A percentile compares a stretch with the other conserved stretches of the same genome.
phyloP scores from a whole-genome alignment of 331 rosid species.

The Rhamnella rubrinervis region DNA sequence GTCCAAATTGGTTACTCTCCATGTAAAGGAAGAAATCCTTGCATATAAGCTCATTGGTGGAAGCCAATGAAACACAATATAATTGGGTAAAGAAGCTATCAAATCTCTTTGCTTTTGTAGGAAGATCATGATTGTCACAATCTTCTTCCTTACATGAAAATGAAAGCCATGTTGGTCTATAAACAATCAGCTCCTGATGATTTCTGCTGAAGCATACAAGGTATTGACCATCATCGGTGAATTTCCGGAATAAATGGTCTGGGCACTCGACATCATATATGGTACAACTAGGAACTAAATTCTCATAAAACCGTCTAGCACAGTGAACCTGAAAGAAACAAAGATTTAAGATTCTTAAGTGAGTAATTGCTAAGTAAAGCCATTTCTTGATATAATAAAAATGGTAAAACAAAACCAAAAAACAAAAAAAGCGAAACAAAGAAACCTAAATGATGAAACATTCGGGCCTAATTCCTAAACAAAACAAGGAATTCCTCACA shows the following conservation, averaged over 20 bases:
- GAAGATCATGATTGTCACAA: constrained; percentile 69
- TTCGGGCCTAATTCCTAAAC: no score
- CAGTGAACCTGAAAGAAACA: constrained; percentile 75
- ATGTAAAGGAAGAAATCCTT: constrained; percentile 92
- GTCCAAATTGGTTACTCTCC: constrained; percentile 74
- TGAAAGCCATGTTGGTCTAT: constrained; percentile 91
- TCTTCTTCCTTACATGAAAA: constrained; percentile 85
- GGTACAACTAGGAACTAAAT: constrained; percentile 83
- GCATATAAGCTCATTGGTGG: constrained; percentile 81
- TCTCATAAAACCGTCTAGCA: constrained; percentile 85
- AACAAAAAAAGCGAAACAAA: constrained; percentile 14
- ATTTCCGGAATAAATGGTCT: constrained; percentile 81
- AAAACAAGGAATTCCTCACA: no score
- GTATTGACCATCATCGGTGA: constrained; percentile 95
- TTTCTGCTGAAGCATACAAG: constrained; percentile 89
- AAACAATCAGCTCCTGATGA: constrained; percentile 74
- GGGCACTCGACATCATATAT: constrained; percentile 89
- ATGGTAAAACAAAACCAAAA: neutral
- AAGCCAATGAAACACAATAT: constrained; percentile 72
- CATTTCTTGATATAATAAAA: neutral
- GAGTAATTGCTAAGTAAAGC: constrained; percentile 4
- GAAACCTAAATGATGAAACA: constrained; percentile 5
- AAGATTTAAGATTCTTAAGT: constrained; percentile 48
- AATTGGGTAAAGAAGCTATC: constrained; percentile 84
- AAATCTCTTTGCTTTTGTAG: constrained; percentile 66